Evolutionary conservation across 106 monocot genomes (phyloP).

Genomic region (Dendrobium catenatum): DNA sequence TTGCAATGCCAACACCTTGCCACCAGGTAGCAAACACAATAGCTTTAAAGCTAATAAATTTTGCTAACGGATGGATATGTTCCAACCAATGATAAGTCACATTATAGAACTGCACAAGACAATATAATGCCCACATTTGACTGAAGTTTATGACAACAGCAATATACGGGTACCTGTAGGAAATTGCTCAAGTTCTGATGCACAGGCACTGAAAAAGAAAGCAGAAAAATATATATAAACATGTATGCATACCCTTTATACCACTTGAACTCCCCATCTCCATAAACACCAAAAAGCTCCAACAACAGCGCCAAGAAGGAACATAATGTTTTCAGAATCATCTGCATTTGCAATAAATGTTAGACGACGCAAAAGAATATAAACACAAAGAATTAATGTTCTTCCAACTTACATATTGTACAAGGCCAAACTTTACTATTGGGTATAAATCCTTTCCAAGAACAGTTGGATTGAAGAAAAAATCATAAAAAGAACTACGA

Average conservation of each 20-base stretch:
- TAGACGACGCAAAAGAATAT: not conserved
- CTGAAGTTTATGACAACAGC: constrained; percentile 74
- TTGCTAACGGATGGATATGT: constrained; percentile 63
- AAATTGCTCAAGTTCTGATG: not conserved
- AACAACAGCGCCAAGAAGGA: constrained; percentile 67
- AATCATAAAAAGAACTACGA: constrained; percentile 26
- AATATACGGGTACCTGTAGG: constrained; percentile 79
- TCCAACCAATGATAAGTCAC: constrained; percentile 58
- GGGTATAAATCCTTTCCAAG: constrained; percentile 60
- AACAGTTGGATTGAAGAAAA: constrained; percentile 48
- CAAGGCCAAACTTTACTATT: constrained; percentile 66
- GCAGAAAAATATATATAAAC: not conserved
- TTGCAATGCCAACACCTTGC: constrained; percentile 80
- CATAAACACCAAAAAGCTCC: constrained; percentile 76
- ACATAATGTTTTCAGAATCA: constrained; percentile 82
- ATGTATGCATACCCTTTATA: constrained; percentile 60
- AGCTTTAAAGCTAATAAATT: constrained; percentile 93
- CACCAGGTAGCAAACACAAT: constrained; percentile 97
- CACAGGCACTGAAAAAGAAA: not conserved
- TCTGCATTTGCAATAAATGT: constrained; percentile 28
- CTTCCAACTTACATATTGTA: constrained; percentile 63
- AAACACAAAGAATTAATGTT: not conserved
- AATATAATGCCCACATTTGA: constrained; percentile 90
- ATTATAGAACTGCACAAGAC: constrained; percentile 84
- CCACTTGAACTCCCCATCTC: constrained; percentile 88